Base-by-base conservation (phyloP, 257 asterid genomes). In the Oldenlandia corymbosa region DNA sequence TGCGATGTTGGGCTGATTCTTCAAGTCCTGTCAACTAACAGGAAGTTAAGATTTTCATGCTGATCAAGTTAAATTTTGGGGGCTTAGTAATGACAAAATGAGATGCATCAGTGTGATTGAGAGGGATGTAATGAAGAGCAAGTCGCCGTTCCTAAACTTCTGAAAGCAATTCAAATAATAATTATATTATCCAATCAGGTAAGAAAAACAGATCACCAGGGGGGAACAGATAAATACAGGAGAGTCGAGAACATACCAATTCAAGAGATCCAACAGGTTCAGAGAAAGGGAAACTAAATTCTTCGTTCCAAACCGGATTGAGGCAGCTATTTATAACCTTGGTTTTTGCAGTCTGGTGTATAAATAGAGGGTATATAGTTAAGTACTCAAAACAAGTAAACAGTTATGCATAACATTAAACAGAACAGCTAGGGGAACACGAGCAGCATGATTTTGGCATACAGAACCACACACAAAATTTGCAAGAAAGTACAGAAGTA, bases 241-340 rank as follows among this genome's bases (percentile, higher is more conserved):
- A 61, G 34, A 7, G 32, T 16, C 6, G 43, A 37, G 41, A 13
- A 53, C 74, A 16, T 61, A 80, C 85, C 77, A 80, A 50, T 50
- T 69, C 68, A 56, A 80, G 77, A 74, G 70, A 69, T 21, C 69
- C 78, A 59, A 58, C 48, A 14, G 81, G 79, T 26, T 80, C 81
- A 3, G 81, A 51, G 51, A 80, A 60, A 18, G 83, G 27, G 79
- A 80, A 75, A 55, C 64, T 66, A 43, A 80, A 73, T 54, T 80
- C 85, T 71, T 80, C 83, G 67, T 80, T 80, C 85, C 85, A 80
- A 50, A 70, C 72, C 55, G 85, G 85, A 73, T 80, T 74, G 31
- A 80, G 83, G 66, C 79, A 71, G 72, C 79, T 52, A 27, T 62
- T 77, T 71, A 74, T 75, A 53, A 77, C 81, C 64, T 77, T 77